A percentile compares a stretch with the other conserved stretches of the same genome.
Conservation (phyloP, 345 rosid genomes). For the Cardiospermum halicacabum region DNA sequence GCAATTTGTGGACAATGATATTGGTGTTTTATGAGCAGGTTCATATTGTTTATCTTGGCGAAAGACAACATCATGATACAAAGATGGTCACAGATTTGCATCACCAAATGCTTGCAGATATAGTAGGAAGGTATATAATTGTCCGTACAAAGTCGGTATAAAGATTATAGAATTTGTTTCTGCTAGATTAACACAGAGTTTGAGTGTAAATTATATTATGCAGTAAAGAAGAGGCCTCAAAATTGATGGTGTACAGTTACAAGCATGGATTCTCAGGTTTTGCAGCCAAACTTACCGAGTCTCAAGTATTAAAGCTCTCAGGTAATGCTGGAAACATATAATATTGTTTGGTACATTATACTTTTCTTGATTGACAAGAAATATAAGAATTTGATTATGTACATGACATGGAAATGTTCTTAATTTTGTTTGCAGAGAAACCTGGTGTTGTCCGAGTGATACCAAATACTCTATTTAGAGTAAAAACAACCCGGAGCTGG, state of each 20-base stretch:
- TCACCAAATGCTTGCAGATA: slow-evolving; percentile 51
- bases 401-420: too few species aligned
- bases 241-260: slow-evolving; percentile 62
- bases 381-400: too few species aligned
- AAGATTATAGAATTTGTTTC: too few species aligned
- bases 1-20: neutral
- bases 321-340: slow-evolving; percentile 26
- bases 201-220: slow-evolving; percentile 19
- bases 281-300: slow-evolving; percentile 60
- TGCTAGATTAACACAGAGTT: neutral
- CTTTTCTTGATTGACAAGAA: too few species aligned
- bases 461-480: slow-evolving; percentile 41
- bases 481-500: slow-evolving; percentile 61
- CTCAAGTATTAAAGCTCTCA: slow-evolving; percentile 48
- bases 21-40: slow-evolving; percentile 29
- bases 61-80: slow-evolving; percentile 39
- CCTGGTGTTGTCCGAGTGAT: slow-evolving; percentile 53
- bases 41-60: slow-evolving; percentile 62
- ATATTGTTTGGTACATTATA: too few species aligned
- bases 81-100: slow-evolving; percentile 42
- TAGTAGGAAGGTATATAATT: slow-evolving; percentile 51
- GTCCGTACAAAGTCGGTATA: neutral
- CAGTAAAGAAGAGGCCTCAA: slow-evolving; percentile 49
- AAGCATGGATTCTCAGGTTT: slow-evolving; percentile 75
- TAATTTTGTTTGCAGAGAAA: slow-evolving; percentile 24